Evolutionary conservation across 805 yeast species (phyloP), one percentile per base, ranked within the genome.

Genomic region (Starmera quercuum): DNA sequence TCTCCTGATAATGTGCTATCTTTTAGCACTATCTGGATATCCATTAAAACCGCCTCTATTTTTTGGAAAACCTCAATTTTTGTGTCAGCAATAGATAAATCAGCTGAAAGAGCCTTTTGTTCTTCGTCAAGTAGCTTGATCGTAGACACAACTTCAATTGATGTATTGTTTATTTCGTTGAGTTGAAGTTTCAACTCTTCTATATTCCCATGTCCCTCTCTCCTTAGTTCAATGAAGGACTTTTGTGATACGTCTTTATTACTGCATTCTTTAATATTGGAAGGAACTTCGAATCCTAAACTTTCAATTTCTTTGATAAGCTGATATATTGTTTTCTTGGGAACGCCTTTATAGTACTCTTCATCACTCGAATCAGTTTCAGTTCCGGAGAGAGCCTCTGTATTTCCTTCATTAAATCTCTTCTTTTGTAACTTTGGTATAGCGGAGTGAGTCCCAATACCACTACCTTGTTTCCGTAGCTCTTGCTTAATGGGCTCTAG

Each of bases 401-500:
- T 29, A 18, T 23, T 18, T 20, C 29, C 23, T 14, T 30, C 23
- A 12, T 13, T 24, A 33, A n/a, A 36, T 14, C 11, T 34, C 37
- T 24, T 37, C 19, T 17, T 43, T 40, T 21, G 44, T 45, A 13
- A 42, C 37, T 7, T 41, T 40, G 22, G 39, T 40, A 10, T 46
- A 42, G 71, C 75, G 13, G 57, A 44, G 25, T 68, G 53, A 19
- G 73, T 88, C 32, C 95, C 95, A 20, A 87, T 67, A 4, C 96
- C 96, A 14, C 74, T 58, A 1, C 85, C 79, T 28, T 69, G 71
- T 17, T 38, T 35, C 26, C 92, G 60, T 20, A 72, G 53, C 34
- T 71, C 69, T 4, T 83, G 80, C 40, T 83, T 80, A 6, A 90
- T 76, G 0, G 97, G 97, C n/a, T 68, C 73, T 0, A 69, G 67